Percentiles rank a stretch among this genome's conserved stretches.
phyloP scores from a whole-genome alignment of 768 basidiomycete genomes.

The Auriscalpium orientale region DNA sequence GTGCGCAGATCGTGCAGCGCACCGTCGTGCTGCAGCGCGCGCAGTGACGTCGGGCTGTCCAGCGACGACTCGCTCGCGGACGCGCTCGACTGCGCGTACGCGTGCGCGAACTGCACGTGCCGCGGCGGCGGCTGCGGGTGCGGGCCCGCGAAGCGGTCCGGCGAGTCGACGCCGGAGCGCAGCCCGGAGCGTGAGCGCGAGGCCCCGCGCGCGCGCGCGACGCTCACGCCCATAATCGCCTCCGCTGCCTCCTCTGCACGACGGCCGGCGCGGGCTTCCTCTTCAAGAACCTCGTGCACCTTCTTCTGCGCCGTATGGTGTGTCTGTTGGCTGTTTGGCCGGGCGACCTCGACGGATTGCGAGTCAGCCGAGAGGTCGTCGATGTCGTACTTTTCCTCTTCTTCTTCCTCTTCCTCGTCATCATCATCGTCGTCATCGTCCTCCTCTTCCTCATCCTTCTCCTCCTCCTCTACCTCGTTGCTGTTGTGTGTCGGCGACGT shows the following conservation, averaged over 20 bases:
- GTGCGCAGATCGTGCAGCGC: constrained; percentile 6
- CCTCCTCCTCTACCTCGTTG: constrained; percentile 23
- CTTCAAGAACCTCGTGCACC: constrained; percentile 6
- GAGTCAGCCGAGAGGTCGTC: constrained; percentile 55
- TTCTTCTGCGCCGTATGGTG: constrained; percentile 3
- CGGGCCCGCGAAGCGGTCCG: constrained; percentile 7
- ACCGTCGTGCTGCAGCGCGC: not conserved
- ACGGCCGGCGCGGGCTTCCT: not conserved
- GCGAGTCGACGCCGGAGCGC: constrained; percentile 14
- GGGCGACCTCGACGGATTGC: constrained; percentile 1
- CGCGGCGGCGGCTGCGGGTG: constrained; percentile 1
- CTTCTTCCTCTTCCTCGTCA: constrained; percentile 44
- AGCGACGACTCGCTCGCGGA: not conserved
- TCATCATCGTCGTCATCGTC: constrained; percentile 41
- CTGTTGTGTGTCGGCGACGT: constrained; percentile 8
- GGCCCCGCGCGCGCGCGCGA: not conserved
- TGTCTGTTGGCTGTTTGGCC: not conserved
- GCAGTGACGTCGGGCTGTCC: not conserved
- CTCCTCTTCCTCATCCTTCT: constrained; percentile 37
- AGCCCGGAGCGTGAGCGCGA: constrained; percentile 9
- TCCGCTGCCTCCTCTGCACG: constrained; percentile 10
- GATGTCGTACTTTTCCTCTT: constrained; percentile 84
- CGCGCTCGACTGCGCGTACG: not conserved
- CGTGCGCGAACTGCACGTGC: not conserved
- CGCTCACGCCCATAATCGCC: constrained; percentile 12